These are phyloP conservation scores for Magnolia sinica DNA, from an alignment of 164 flowering plant genomes.

Conservation along the genomic window DNA sequence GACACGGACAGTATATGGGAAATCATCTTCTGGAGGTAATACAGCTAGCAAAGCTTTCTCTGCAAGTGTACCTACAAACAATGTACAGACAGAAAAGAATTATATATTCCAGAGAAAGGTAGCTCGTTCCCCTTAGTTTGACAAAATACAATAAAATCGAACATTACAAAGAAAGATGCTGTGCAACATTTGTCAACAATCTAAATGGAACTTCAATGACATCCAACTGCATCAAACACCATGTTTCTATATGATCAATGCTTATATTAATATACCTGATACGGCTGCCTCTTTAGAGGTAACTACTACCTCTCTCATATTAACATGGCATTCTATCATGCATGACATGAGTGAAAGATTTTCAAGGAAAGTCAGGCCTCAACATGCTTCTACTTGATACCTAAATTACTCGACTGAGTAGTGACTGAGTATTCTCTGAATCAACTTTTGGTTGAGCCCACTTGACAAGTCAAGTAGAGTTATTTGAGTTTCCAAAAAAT, in stretches of 20 bases:
- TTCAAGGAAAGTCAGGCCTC: neutral
- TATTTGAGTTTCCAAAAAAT: no score
- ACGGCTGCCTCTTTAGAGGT: neutral
- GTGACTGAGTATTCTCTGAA: no score
- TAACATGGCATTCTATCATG: neutral
- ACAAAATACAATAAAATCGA: neutral
- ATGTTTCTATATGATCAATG: no score
- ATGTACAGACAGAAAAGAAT: neutral
- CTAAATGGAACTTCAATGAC: neutral
- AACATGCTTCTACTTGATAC: no score
- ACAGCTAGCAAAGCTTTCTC: slow-evolving; percentile 97
- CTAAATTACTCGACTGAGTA: no score
- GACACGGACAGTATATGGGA: slow-evolving; percentile 79
- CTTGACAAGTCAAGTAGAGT: no score
- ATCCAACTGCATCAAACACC: neutral
- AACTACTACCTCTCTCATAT: neutral
- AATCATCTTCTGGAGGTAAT: slow-evolving; percentile 79
- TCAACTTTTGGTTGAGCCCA: no score
- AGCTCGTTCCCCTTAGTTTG: neutral
- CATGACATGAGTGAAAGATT: neutral
- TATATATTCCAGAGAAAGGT: neutral
- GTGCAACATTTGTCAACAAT: neutral
- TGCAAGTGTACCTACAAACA: slow-evolving; percentile 80
- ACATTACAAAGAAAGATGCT: neutral
- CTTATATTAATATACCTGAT: neutral